Percentiles rank a stretch among this genome's conserved stretches.
phyloP scores from a whole-genome alignment of 2,329 filamentous ascomycete genomes.

The Alternaria gaisen region DNA sequence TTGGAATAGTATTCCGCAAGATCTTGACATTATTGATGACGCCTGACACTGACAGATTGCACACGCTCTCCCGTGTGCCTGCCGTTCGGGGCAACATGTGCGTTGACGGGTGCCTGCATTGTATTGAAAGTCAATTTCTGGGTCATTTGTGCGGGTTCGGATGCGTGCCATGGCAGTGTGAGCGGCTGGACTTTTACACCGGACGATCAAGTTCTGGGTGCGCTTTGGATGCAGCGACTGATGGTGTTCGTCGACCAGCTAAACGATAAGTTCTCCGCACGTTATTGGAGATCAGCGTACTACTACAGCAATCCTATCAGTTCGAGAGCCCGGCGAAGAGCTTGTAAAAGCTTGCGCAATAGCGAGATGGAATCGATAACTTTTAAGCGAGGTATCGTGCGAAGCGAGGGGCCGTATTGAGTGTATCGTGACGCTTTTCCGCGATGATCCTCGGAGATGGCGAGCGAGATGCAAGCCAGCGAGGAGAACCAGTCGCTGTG shows the following conservation, averaged over 20 bases:
- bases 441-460: constrained; percentile 5
- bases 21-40: constrained; percentile 18
- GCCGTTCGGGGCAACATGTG: constrained; percentile 4
- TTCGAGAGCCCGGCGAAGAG: background rate
- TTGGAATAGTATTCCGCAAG: background rate
- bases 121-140: constrained; percentile 1
- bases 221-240: background rate
- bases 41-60: constrained; percentile 11
- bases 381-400: background rate
- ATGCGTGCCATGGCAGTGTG: background rate
- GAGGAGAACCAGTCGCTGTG: constrained; percentile 5
- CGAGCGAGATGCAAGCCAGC: constrained; percentile 4
- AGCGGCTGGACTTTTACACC: background rate
- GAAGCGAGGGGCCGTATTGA: background rate
- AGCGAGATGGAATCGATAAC: background rate
- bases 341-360: background rate
- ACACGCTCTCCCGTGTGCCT: constrained; percentile 3
- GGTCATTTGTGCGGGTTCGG: constrained; percentile 1
- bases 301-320: constrained; percentile 1
- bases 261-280: constrained; percentile 1
- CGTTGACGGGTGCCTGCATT: constrained; percentile 19
- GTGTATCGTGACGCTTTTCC: constrained; percentile 7
- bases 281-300: constrained; percentile 8
- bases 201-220: background rate
- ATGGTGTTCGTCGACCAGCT: background rate